These are phyloP conservation scores for Trapa incisa DNA, from an alignment of 345 rosid genomes.

Conservation along the genomic window DNA sequence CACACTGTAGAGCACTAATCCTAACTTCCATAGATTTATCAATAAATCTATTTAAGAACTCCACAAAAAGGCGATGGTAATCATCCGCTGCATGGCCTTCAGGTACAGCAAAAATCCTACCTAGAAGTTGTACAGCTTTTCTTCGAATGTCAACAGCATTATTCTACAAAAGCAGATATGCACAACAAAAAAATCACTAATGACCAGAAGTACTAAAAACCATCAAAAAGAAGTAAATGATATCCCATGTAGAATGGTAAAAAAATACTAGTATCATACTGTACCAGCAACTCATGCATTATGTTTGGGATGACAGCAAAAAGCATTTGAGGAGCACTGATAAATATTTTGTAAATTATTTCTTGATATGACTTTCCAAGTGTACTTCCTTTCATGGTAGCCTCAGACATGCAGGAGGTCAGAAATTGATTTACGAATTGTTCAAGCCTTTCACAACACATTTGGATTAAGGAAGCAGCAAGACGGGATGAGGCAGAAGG, in stretches of 20 bases:
- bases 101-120: conserved; percentile 53
- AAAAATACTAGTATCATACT: conserved; percentile 4
- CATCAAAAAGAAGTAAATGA: not conserved
- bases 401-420: conserved; percentile 57
- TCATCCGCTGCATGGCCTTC: conserved; percentile 36
- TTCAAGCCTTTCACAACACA: conserved; percentile 54
- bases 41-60: conserved; percentile 76
- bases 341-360: conserved; percentile 54
- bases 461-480: conserved; percentile 66
- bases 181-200: conserved; percentile 1
- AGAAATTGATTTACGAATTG: conserved; percentile 64
- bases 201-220: conserved; percentile 1
- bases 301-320: conserved; percentile 56
- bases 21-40: conserved; percentile 92
- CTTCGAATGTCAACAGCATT: conserved; percentile 87
- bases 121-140: conserved; percentile 70
- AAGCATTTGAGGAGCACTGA: conserved; percentile 68
- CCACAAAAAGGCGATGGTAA: conserved; percentile 49
- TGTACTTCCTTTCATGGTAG: conserved; percentile 47
- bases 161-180: conserved; percentile 29
- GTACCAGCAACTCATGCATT: conserved; percentile 70
- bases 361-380: conserved; percentile 78
- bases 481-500: conserved; percentile 51
- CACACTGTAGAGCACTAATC: conserved; percentile 52
- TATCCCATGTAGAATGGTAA: not conserved